phyloP scores from a whole-genome alignment of 1,284 basidiomycete species.

The Ganoderma lingzhi region DNA sequence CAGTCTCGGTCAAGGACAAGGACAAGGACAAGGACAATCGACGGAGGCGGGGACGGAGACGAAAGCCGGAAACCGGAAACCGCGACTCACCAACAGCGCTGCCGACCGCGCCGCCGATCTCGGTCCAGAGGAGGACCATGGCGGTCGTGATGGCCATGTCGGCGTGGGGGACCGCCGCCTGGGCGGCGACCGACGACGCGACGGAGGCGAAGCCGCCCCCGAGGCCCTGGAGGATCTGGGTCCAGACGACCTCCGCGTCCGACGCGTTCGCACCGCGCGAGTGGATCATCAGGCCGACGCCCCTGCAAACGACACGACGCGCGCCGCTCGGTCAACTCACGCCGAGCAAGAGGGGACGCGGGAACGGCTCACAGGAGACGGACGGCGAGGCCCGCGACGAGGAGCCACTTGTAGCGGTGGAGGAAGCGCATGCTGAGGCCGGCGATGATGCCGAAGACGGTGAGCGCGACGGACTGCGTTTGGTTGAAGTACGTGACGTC shows the following conservation, averaged over 20 bases:
- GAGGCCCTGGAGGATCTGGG: constrained; percentile 79
- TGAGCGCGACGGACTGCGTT: constrained; percentile 67
- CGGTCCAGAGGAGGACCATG: constrained; percentile 80
- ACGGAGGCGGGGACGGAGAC: background rate
- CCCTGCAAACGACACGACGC: constrained; percentile 45
- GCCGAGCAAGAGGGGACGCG: constrained; percentile 7
- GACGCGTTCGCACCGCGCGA: constrained; percentile 70
- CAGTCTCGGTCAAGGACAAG: background rate
- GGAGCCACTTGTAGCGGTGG: constrained; percentile 67
- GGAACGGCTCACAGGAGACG: constrained; percentile 55
- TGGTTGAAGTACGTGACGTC: constrained; percentile 63
- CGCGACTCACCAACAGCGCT: constrained; percentile 58
- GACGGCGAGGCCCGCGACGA: constrained; percentile 72
- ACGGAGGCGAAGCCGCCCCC: constrained; percentile 83
- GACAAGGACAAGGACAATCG: background rate
- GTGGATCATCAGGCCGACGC: constrained; percentile 78
- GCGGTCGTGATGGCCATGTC: constrained; percentile 88
- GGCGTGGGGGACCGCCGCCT: constrained; percentile 78
- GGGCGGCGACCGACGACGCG: constrained; percentile 77
- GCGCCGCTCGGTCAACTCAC: background rate
- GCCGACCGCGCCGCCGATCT: constrained; percentile 80
- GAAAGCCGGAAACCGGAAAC: no score
- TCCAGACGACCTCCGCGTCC: constrained; percentile 69
- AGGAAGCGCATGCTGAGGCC: constrained; percentile 64
- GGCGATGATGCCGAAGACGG: constrained; percentile 69